Evolutionary conservation across 306 rosid genomes (phyloP).

Genomic region (Cucumis melo): DNA sequence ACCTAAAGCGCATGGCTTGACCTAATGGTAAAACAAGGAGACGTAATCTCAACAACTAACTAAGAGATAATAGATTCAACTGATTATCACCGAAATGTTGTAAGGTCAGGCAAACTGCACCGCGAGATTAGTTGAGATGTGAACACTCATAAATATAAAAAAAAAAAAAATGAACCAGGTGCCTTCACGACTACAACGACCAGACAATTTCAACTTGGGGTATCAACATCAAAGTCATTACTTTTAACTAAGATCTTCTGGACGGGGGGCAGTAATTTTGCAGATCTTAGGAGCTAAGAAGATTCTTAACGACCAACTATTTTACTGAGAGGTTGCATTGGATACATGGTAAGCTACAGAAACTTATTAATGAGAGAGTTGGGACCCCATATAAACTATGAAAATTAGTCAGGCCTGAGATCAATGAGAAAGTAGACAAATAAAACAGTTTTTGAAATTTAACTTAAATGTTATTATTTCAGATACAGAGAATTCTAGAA

Average conservation of each 20-base stretch:
- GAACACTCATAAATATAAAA: no score
- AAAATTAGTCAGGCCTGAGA: not conserved
- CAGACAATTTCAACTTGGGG: not conserved
- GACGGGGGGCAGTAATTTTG: not conserved
- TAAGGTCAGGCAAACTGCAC: no score
- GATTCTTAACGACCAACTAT: not conserved
- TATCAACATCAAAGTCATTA: not conserved
- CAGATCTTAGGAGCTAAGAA: not conserved
- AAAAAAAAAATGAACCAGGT: no score
- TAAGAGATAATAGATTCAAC: no score
- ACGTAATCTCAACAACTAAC: no score
- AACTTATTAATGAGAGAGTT: not conserved
- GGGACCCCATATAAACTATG: not conserved
- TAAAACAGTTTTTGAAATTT: not conserved
- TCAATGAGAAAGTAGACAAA: not conserved
- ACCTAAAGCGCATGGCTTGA: not conserved
- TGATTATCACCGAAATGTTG: no score
- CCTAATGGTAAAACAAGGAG: no score
- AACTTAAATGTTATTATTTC: not conserved
- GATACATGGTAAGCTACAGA: not conserved
- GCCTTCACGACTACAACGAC: no score
- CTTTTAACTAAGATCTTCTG: not conserved
- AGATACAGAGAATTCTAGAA: conserved; percentile 1
- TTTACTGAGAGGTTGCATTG: not conserved
- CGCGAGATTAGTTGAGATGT: no score